Percentiles rank a stretch among this genome's conserved stretches.
Conservation (phyloP, 306 rosid species). For the Sindora glabra region DNA sequence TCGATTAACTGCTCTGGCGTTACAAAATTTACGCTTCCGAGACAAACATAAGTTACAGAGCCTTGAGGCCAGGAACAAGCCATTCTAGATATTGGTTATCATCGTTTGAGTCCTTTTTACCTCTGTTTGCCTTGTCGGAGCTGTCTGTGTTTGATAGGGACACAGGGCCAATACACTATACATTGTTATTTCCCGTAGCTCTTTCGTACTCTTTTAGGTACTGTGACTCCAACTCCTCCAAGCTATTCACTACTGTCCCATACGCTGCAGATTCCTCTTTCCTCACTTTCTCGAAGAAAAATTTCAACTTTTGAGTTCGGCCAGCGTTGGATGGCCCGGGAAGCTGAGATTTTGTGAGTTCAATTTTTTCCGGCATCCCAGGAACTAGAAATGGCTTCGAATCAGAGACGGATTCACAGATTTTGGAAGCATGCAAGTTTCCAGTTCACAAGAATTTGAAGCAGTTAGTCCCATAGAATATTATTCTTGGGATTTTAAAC, state of each 20-base stretch:
- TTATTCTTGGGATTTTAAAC: slow-evolving; percentile 36
- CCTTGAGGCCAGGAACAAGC: slow-evolving; percentile 35
- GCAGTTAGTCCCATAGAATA: slow-evolving; percentile 27
- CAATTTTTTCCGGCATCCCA: slow-evolving; percentile 18
- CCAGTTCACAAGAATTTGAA: slow-evolving; percentile 26
- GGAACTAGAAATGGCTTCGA: slow-evolving; percentile 15
- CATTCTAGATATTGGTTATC: slow-evolving; percentile 31
- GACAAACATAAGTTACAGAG: slow-evolving; percentile 41
- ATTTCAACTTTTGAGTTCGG: not conserved
- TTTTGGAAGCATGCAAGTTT: not conserved
- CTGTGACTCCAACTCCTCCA: slow-evolving; percentile 29
- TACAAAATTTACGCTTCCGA: slow-evolving; percentile 42
- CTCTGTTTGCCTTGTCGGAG: slow-evolving; percentile 33
- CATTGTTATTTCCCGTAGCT: not conserved
- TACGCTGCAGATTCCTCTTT: slow-evolving; percentile 1
- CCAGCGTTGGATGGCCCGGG: not conserved
- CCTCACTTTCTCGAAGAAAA: not conserved
- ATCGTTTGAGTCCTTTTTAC: slow-evolving; percentile 8
- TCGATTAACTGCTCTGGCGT: slow-evolving; percentile 31
- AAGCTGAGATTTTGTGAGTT: slow-evolving; percentile 14
- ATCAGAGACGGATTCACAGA: not conserved
- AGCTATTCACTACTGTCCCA: slow-evolving; percentile 40
- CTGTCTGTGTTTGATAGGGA: slow-evolving; percentile 20
- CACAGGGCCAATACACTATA: slow-evolving; percentile 53
- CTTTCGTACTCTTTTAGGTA: slow-evolving; percentile 17